Base-by-base conservation (phyloP, 192 early-diverging fungal genomes). In the Rhizophagus sp. region DNA sequence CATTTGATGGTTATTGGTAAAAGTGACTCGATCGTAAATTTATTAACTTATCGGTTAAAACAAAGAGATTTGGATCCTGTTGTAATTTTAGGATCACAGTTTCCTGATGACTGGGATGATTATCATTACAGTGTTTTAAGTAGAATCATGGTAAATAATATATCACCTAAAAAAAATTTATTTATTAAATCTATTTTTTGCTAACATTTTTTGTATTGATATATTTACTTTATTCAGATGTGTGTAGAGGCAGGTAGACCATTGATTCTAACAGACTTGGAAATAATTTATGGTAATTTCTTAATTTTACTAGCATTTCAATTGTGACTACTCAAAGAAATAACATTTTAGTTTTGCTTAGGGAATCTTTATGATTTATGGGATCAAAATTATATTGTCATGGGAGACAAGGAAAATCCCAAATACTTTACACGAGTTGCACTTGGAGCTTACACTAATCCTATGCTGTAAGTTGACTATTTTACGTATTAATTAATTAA, bases 1-100 rank as follows among this genome's bases (percentile, higher is more conserved):
- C 74, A 79, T 44, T n/a, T 79, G 15, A 79, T 79, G 70, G 44
- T 79, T 64, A 79, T 79, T n/a, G 78, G 70, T 4, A 79, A 79
- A 34, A 79, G 66, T 47, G 41, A 73, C 49, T 68, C 44, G 8
- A 73, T 79, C 0, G 68, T 79, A n/a, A 62, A 52, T 24, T 30
- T 79, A 22, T 19, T 77, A 47, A n/a, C 25, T n/a, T 73, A 76
- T 30, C 50, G 36, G 2, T n/a, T 79, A 41, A 77, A 10, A 24
- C 5, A 3, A 1, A 19, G 33, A 33, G 24, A 24, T 36, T 36
- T 75, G 10, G 78, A 74, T n/a, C 78, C 78, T 1, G 47, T 74
- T 8, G 68, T 79, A 8, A 72, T 79, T 62, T 52, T 57, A 22
- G 78, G 78, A 50, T 73, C 68, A 13, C 70, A 79, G 19, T 73